Conservation (phyloP, 192 early-diverging fungal species). For the Allomyces macrogynus region DNA sequence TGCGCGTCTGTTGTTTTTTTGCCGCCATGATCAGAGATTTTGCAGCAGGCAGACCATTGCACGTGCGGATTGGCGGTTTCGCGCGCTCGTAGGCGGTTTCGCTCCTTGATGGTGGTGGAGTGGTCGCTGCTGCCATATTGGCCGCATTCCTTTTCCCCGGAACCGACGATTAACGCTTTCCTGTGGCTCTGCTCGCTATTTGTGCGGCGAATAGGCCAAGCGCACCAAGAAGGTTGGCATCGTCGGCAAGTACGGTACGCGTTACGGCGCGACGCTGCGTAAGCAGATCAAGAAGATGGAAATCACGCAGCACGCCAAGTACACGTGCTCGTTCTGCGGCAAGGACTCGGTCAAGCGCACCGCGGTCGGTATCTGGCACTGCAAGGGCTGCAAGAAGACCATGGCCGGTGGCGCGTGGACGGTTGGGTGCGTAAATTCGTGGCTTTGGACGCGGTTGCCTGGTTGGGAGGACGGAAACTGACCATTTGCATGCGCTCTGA, state of each 20-base stretch:
- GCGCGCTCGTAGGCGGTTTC: too few relatives aligned
- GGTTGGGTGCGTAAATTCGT: conserved; percentile 36
- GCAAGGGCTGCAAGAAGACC: conserved; percentile 81
- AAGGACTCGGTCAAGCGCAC: conserved; percentile 88
- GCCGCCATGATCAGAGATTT: too few relatives aligned
- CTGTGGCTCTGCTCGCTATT: too few relatives aligned
- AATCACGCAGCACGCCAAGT: conserved; percentile 98
- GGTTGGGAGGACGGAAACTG: background rate
- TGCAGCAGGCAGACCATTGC: too few relatives aligned
- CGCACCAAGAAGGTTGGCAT: conserved; percentile 99
- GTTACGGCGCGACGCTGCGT: conserved; percentile 99
- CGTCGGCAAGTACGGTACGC: conserved; percentile 99
- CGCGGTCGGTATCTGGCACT: conserved; percentile 98
- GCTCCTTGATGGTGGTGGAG: too few relatives aligned
- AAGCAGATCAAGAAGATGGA: conserved; percentile 98
- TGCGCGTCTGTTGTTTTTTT: too few relatives aligned
- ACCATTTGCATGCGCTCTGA: background rate
- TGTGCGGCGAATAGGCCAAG: conserved; percentile 37
- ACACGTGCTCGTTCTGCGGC: conserved; percentile 99
- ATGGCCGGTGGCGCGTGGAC: conserved; percentile 97
- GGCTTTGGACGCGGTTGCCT: background rate
- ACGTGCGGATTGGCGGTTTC: too few relatives aligned
- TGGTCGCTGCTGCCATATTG: too few relatives aligned
- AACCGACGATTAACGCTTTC: too few relatives aligned
- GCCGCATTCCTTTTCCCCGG: too few relatives aligned